Conservation (phyloP, 2,329 filamentous ascomycete species). For the Nannizziopsis arthrosporioides region DNA sequence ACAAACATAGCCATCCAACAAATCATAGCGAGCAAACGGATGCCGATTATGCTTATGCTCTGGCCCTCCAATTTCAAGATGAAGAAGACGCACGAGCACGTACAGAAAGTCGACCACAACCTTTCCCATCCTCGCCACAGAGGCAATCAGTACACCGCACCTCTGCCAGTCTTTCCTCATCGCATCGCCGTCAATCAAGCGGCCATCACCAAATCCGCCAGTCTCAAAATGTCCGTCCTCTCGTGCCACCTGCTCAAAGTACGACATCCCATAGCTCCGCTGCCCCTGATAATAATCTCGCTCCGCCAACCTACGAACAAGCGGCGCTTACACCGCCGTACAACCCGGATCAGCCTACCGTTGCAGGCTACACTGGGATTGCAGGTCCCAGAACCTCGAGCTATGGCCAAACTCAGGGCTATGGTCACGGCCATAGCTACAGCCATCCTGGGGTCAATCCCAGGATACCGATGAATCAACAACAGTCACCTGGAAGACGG, state of each 20-base stretch:
- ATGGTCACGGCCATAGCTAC: no score
- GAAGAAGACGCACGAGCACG: slow-evolving; percentile 70
- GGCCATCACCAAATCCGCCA: slow-evolving; percentile 17
- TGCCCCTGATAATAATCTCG: slow-evolving; percentile 40
- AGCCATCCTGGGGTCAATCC: no score
- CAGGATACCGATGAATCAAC: no score
- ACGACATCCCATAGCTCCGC: slow-evolving; percentile 18
- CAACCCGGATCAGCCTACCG: slow-evolving; percentile 17
- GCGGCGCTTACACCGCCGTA: slow-evolving; percentile 48
- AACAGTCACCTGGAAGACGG: not conserved
- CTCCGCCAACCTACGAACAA: slow-evolving; percentile 56
- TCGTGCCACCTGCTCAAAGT: slow-evolving; percentile 30
- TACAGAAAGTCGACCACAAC: slow-evolving; percentile 1
- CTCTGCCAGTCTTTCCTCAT: not conserved
- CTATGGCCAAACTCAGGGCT: not conserved
- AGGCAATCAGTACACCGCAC: not conserved
- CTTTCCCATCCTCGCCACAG: slow-evolving; percentile 6
- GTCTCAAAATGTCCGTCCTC: slow-evolving; percentile 13
- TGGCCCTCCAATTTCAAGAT: slow-evolving; percentile 86
- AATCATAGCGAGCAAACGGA: slow-evolving; percentile 54
- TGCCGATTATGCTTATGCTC: slow-evolving; percentile 67
- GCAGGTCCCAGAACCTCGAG: slow-evolving; percentile 14
- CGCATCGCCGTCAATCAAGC: slow-evolving; percentile 10
- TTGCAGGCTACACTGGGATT: slow-evolving; percentile 3
- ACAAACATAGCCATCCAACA: slow-evolving; percentile 28